Evolutionary conservation across 2,329 filamentous ascomycete species (phyloP).

Genomic region (Lachnellula suecica): DNA sequence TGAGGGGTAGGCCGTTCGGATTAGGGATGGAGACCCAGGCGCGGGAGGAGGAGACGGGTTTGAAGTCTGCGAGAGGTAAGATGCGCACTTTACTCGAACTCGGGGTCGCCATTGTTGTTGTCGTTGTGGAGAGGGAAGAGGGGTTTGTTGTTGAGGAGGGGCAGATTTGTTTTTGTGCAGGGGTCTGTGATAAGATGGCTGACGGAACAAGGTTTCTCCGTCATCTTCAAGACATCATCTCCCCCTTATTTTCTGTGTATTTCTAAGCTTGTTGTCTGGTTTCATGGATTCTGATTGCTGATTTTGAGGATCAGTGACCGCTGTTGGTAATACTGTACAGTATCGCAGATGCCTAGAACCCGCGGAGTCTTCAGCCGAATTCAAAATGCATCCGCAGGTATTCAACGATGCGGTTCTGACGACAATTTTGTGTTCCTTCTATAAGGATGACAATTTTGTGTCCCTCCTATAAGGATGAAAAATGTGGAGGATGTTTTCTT

Average conservation of each 20-base stretch:
- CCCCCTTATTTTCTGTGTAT: too few relatives aligned
- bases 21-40: constrained; percentile 87
- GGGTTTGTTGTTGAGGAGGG: not conserved
- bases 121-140: not conserved
- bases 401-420: too few relatives aligned
- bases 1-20: constrained; percentile 73
- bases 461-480: not conserved
- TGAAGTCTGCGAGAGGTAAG: constrained; percentile 30
- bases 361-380: too few relatives aligned
- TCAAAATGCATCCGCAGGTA: too few relatives aligned
- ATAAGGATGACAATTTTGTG: not conserved
- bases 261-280: not conserved
- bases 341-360: too few relatives aligned
- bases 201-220: not conserved
- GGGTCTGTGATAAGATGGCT: too few relatives aligned
- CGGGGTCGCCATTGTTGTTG: constrained; percentile 2
- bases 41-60: constrained; percentile 61
- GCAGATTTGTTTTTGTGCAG: not conserved
- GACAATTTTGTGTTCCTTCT: too few relatives aligned
- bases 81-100: constrained; percentile 4
- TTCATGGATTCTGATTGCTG: not conserved
- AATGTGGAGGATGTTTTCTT: not conserved
- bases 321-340: too few relatives aligned
- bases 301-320: too few relatives aligned
- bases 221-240: too few relatives aligned